Base-by-base conservation (phyloP, 176 grass and related monocot genomes). In the Lolium perenne region DNA sequence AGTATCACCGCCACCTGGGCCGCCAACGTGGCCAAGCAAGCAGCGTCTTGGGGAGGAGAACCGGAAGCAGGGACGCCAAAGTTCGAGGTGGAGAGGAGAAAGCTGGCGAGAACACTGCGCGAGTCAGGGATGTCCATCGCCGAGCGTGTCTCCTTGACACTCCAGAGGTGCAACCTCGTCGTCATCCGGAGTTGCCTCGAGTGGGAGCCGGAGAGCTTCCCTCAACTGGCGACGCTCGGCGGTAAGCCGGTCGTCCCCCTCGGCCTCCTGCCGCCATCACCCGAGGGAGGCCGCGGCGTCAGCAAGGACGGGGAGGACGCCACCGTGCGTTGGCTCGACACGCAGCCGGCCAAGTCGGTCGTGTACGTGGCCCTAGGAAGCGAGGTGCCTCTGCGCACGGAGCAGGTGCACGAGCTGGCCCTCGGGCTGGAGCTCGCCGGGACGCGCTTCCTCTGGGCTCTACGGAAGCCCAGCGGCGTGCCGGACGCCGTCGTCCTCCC, bases 281-380 rank as follows among this genome's bases (percentile, higher is more conserved):
- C 26, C 0, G 72, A 78, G 5, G 26, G 38, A 0, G 85, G 47
- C 45, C 65, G 21, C 6, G 86, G 84, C 0, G 64, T 91, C 47
- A 3, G 53, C 50, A 57, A 60, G 15, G 21, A 62, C 35, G 23
- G 10, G 1, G 18, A 47, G 18, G 16, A 76, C 40, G 51, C 74
- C 2, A 13, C 84, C 10, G 6, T 96, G 38, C 20, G 8, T 11
- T 97, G 88, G 90, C 80, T 97, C 2, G 80, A 79, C 32, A 26
- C n/a, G 29, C 82, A 86, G 21, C 47, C 60, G 13, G 6, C 74
- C 0, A 60, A 84, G 59, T 89, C 86, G 0, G 91, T 96, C 7
- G 23, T 93, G 3, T 96, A 88, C 23, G 71, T 96, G 15, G 81
- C 87, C 6, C 51, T 93, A 0, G 94, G 94, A 8, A 93, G 79